Conservation (phyloP, 768 basidiomycete species). For the Auricularia heimuer region DNA sequence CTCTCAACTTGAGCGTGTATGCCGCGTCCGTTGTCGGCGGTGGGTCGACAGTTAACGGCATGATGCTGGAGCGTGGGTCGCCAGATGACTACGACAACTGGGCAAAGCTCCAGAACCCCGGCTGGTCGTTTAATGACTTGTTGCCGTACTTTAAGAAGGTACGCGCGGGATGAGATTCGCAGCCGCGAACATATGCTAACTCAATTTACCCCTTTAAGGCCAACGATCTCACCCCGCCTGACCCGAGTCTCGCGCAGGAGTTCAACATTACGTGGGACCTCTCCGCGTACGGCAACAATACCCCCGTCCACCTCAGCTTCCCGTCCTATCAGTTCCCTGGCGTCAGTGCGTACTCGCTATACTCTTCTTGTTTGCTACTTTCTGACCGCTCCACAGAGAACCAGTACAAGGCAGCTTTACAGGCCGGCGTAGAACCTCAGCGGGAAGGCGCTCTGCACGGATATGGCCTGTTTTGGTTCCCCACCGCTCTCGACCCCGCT, state of each 20-base stretch:
- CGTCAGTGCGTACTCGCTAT: neutral
- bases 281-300: neutral
- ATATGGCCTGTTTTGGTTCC: neutral
- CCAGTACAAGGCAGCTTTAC: neutral
- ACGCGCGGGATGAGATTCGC: neutral
- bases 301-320: neutral
- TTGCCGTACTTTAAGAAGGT: conserved; percentile 18
- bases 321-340: neutral
- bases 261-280: neutral
- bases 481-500: neutral
- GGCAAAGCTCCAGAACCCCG: conserved; percentile 15
- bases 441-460: neutral
- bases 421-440: neutral
- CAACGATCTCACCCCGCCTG: neutral
- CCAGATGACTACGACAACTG: conserved; percentile 18
- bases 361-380: neutral
- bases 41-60: neutral
- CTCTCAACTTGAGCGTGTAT: neutral
- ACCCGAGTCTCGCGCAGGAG: neutral
- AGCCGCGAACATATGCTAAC: neutral
- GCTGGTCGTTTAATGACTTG: conserved; percentile 23
- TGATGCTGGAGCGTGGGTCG: neutral
- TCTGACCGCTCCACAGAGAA: neutral
- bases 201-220: neutral
- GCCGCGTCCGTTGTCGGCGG: neutral